These are phyloP conservation scores for Camellia sinensis DNA, from an alignment of 148 eudicot species.

Conservation along the genomic window DNA sequence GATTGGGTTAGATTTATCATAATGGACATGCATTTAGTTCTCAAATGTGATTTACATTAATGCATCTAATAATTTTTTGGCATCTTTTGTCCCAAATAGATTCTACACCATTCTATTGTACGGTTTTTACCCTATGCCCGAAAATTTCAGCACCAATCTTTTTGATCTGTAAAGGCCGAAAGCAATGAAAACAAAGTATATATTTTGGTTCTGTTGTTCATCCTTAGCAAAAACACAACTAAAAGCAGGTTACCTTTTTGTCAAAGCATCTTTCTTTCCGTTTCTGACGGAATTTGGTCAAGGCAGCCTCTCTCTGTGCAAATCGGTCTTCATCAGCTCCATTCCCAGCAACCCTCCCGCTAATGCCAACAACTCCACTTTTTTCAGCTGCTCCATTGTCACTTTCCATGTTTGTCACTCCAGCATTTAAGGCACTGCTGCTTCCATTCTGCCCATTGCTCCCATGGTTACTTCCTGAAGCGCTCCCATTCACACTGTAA, in stretches of 20 bases:
- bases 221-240: not conserved
- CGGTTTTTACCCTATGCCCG: not conserved
- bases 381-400: constrained; percentile 13
- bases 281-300: constrained; percentile 32
- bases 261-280: constrained; percentile 39
- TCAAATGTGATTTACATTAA: too few relatives aligned
- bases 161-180: not conserved
- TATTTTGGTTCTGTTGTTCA: not conserved
- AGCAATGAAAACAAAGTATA: not conserved
- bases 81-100: not conserved
- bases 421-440: constrained; percentile 10
- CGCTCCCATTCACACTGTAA: constrained; percentile 19
- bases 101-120: not conserved
- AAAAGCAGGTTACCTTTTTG: constrained; percentile 26
- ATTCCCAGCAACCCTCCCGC: constrained; percentile 12
- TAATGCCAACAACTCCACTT: not conserved
- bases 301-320: constrained; percentile 27
- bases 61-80: not conserved
- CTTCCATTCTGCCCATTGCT: constrained; percentile 22
- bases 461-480: constrained; percentile 24
- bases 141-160: not conserved
- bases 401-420: constrained; percentile 16
- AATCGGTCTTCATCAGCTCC: constrained; percentile 20
- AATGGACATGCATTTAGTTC: not conserved
- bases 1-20: not conserved